Conservation (phyloP, 768 basidiomycete species). For the Termitomyces sp. region DNA sequence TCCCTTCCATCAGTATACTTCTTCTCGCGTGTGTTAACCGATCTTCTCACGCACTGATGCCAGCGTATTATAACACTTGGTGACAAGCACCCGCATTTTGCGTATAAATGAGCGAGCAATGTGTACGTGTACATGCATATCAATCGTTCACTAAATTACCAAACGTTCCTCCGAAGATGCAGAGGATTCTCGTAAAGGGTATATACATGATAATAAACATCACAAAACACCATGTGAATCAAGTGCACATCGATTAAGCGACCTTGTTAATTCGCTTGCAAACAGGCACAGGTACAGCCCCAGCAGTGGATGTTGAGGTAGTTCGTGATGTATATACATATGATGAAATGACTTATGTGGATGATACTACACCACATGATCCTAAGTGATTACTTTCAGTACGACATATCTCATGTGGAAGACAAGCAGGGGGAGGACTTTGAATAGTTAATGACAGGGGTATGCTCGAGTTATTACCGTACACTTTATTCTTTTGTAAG, state of each 20-base stretch:
- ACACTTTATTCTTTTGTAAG: background rate
- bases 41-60: conserved; percentile 8
- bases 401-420: background rate
- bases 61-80: background rate
- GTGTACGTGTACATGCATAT: conserved; percentile 9
- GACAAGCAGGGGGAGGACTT: background rate
- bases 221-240: conserved; percentile 10
- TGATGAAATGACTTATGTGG: background rate
- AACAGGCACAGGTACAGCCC: conserved; percentile 16
- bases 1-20: conserved; percentile 41
- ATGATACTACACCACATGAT: background rate
- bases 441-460: background rate
- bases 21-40: conserved; percentile 29
- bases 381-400: background rate
- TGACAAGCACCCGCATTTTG: background rate
- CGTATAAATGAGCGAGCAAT: conserved; percentile 2
- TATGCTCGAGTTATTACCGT: background rate
- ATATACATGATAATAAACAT: conserved; percentile 4
- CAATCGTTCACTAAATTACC: background rate
- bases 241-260: conserved; percentile 5
- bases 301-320: conserved; percentile 3
- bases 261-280: conserved; percentile 13
- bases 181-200: conserved; percentile 3
- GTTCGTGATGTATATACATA: background rate
- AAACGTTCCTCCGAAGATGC: conserved; percentile 9